Evolutionary conservation across 768 basidiomycete species (phyloP).

Genomic region (Mycena leptocephala): DNA sequence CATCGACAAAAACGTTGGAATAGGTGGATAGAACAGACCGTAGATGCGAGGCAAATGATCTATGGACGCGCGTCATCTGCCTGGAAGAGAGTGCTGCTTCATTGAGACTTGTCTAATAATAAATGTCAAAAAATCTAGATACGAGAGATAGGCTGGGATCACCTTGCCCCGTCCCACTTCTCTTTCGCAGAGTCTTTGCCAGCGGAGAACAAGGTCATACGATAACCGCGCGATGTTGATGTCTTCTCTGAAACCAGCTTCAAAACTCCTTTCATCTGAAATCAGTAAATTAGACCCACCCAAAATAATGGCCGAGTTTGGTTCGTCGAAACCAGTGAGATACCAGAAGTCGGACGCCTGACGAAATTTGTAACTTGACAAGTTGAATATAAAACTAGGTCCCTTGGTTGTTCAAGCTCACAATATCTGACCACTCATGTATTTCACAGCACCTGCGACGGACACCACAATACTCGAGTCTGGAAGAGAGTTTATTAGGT

Average conservation of each 20-base stretch:
- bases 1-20: slow-evolving; percentile 69
- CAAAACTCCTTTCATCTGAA: background rate
- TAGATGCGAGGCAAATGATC: slow-evolving; percentile 71
- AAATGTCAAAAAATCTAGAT: slow-evolving; percentile 2
- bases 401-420: slow-evolving; percentile 54
- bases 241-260: slow-evolving; percentile 70
- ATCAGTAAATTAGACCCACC: slow-evolving; percentile 58
- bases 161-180: slow-evolving; percentile 94
- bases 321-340: slow-evolving; percentile 95
- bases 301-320: slow-evolving; percentile 90
- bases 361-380: slow-evolving; percentile 91
- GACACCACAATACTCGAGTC: slow-evolving; percentile 83
- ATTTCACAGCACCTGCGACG: slow-evolving; percentile 86
- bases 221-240: slow-evolving; percentile 82
- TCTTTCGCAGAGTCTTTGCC: slow-evolving; percentile 85
- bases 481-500: slow-evolving; percentile 83
- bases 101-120: slow-evolving; percentile 72
- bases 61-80: slow-evolving; percentile 83
- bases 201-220: slow-evolving; percentile 87
- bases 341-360: slow-evolving; percentile 97
- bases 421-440: slow-evolving; percentile 91
- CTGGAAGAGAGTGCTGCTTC: slow-evolving; percentile 80
- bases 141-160: background rate
- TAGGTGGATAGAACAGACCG: slow-evolving; percentile 67
- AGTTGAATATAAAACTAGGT: background rate